Evolutionary conservation across 176 grass and related monocot species (phyloP), one percentile per base, ranked within the genome.

Genomic region (Tuctoria greenei): DNA sequence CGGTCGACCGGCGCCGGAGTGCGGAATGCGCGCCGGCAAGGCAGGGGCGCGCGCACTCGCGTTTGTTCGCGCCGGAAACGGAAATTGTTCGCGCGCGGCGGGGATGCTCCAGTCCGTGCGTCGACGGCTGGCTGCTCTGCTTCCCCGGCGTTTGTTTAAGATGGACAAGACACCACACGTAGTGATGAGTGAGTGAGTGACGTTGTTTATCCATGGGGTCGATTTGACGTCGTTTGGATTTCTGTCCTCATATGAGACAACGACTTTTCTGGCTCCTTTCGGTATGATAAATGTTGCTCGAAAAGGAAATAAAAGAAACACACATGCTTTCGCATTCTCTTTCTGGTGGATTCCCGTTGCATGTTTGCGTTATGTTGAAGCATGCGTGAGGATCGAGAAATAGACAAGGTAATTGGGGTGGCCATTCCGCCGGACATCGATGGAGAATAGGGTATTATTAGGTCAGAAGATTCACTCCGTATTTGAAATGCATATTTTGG

Each of bases 1-100:
- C n/a, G n/a, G n/a, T 72, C 82, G 38, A 65, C 16, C 10, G 67
- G 72, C 21, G 34, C 76, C 4, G 44, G 2, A 24, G 25, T 1
- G 13, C 4, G 47, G 28, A 68, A 50, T 59, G 47, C 16, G 61
- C 59, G 43, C 66, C 9, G 63, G 31, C 24, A 4, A 7, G 25
- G 15, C 31, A 31, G 31, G 31, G 31, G 3, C 3, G 31, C 31
- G 38, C 61, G 62, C 79, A 83, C 85, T 73, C 36, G 20, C 51
- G 41, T 39, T 67, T 67, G 73, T 44, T 73, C 34, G 69, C 56
- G 20, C 37, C 68, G 10, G 62, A 74, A 83, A 79, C 69, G 85
- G 80, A 79, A 87, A 83, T 79, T 38, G 69, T 73, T 83, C 34
- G 5, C 2, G 1, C 54, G 15, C 39, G 2, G 0, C 28, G 17